Evolutionary conservation across 345 rosid genomes (phyloP), one percentile per base, ranked within the genome.

Genomic region (Gossypium anomalum): DNA sequence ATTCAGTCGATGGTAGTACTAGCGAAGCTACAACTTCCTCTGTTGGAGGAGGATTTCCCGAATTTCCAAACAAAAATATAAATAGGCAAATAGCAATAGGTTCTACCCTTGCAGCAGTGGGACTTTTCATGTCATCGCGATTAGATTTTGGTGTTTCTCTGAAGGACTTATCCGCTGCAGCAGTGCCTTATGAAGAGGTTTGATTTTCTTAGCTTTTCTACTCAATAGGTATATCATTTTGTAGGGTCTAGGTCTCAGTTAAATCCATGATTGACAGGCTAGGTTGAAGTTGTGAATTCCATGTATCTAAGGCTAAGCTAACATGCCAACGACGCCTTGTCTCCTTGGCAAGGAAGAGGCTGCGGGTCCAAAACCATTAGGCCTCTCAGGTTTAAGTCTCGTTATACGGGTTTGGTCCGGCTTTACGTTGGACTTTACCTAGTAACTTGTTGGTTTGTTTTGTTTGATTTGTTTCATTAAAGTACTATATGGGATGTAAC

Each of bases 81-180:
- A 92, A 87, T 52, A 86, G 78, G 78, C 85, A 72, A 80, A 81
- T 92, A 22, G 93, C 91, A 8, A 78, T 71, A 34, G 83, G 77
- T 73, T 86, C 93, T 68, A 75, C 83, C 15, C 72, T 87, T 63
- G 90, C 86, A 0, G 91, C 93, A 0, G 78, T 86, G 74, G 89
- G 88, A 2, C 87, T 92, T 72, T 90, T 90, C 85, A 67, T 87
- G 49, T 89, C 87, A 0, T 67, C 82, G 1, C 75, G 96, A 79
- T 83, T 90, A 15, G 96, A 92, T 85, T 83, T 92, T 53, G 96
- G 97, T 72, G 86, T 90, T 76, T 92, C 96, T 12, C 79, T 89
- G 79, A 90, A 88, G 82, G 96, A 92, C 82, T 81, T 90, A 52
- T 82, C 96, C 4, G 90, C 87, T 67, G 79, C 83, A 34, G 96